Evolutionary conservation across 2,329 filamentous ascomycete species (phyloP).

Genomic region (Periconia sp.): DNA sequence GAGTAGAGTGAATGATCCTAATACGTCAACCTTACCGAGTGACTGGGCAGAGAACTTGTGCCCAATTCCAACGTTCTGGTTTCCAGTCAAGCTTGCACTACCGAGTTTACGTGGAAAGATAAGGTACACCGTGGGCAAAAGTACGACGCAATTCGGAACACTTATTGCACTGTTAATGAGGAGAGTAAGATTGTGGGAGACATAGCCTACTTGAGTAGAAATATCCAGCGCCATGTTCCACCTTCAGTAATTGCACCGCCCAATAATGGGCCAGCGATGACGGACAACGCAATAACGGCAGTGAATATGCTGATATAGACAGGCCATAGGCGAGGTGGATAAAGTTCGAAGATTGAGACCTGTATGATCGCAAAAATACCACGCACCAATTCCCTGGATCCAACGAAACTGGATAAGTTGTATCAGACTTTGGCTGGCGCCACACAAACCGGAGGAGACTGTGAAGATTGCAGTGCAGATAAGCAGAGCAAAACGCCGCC

Average conservation of each 20-base stretch:
- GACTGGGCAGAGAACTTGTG: not conserved
- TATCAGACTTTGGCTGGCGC: conserved; percentile 16
- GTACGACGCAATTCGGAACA: conserved; percentile 9
- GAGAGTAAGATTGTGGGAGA: not conserved
- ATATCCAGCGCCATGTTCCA: conserved; percentile 21
- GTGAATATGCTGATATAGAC: conserved; percentile 9
- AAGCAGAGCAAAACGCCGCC: conserved; percentile 27
- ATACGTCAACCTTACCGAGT: conserved; percentile 5
- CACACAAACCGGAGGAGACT: conserved; percentile 32
- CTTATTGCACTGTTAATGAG: conserved; percentile 6
- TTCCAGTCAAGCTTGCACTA: not conserved
- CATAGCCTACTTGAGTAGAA: conserved; percentile 18
- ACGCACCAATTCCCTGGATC: conserved; percentile 36
- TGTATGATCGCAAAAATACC: conserved; percentile 32
- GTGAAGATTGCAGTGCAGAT: conserved; percentile 27
- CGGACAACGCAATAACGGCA: conserved; percentile 7
- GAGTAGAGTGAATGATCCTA: conserved; percentile 6
- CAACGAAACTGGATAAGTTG: conserved; percentile 31
- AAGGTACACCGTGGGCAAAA: not conserved
- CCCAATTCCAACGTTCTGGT: not conserved
- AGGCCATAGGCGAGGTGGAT: conserved; percentile 10
- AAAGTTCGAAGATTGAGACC: conserved; percentile 33
- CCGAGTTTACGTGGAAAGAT: conserved; percentile 3
- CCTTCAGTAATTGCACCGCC: conserved; percentile 11
- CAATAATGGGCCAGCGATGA: conserved; percentile 15